A percentile compares a stretch with the other conserved stretches of the same genome.
phyloP scores from a whole-genome alignment of 805 yeast species.

The Kazachstania viticola region DNA sequence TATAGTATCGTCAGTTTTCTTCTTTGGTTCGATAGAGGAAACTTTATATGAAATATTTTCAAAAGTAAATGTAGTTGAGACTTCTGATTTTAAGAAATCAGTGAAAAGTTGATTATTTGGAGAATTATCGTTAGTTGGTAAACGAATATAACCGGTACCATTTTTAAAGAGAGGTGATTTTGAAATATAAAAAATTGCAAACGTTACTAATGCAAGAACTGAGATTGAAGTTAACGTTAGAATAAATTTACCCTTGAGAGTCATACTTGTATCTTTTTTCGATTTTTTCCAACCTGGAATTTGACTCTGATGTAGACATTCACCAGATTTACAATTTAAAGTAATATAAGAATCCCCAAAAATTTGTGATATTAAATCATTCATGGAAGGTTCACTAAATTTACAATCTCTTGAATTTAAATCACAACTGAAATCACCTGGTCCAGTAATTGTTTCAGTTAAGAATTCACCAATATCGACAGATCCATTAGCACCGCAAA shows the following conservation, averaged over 20 bases:
- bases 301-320: slow-evolving; percentile 85
- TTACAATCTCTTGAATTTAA: slow-evolving; percentile 47
- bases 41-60: slow-evolving; percentile 49
- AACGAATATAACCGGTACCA: slow-evolving; percentile 16
- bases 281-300: slow-evolving; percentile 85
- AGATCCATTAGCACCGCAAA: slow-evolving; percentile 90
- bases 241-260: slow-evolving; percentile 33
- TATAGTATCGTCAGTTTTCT: slow-evolving; percentile 28
- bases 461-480: slow-evolving; percentile 90
- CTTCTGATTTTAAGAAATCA: slow-evolving; percentile 35
- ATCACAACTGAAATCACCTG: slow-evolving; percentile 85
- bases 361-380: slow-evolving; percentile 75
- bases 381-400: slow-evolving; percentile 93
- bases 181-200: slow-evolving; percentile 35
- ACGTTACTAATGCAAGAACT: slow-evolving; percentile 21
- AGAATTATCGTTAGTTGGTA: slow-evolving; percentile 6
- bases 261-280: slow-evolving; percentile 20
- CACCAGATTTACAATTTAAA: slow-evolving; percentile 72
- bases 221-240: slow-evolving; percentile 31
- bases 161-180: slow-evolving; percentile 49
- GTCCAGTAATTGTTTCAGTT: slow-evolving; percentile 81
- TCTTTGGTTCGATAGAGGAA: slow-evolving; percentile 2
- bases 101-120: slow-evolving; percentile 15
- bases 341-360: slow-evolving; percentile 93
- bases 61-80: slow-evolving; percentile 68